Percentiles rank a stretch among this genome's conserved stretches.
Conservation (phyloP, 2,329 filamentous ascomycete genomes). For the Ophiostoma himal-ulmi region DNA sequence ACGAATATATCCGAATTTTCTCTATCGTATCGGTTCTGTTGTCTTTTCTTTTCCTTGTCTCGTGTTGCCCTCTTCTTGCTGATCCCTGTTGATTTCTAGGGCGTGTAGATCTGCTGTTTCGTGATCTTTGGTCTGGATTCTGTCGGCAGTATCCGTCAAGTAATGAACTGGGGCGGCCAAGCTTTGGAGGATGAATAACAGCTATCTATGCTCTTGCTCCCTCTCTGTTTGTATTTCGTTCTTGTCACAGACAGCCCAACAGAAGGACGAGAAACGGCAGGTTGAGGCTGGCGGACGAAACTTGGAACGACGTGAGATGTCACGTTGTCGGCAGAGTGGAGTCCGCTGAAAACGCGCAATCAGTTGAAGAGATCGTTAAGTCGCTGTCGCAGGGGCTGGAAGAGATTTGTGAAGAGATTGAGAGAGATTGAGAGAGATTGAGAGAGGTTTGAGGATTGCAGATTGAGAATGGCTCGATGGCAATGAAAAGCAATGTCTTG, state of each 20-base stretch:
- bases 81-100: conserved; percentile 9
- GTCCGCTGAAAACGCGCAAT: background rate
- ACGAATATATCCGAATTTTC: background rate
- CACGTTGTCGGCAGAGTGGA: conserved; percentile 7
- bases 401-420: background rate
- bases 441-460: background rate
- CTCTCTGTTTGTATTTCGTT: background rate
- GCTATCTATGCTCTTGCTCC: no score
- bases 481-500: background rate
- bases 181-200: background rate
- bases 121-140: background rate
- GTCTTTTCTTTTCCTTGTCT: background rate
- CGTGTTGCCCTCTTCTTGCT: background rate
- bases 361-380: background rate
- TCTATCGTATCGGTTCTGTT: background rate
- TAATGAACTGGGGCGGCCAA: background rate
- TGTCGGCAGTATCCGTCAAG: background rate
- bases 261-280: background rate
- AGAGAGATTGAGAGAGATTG: background rate
- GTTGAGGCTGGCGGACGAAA: background rate
- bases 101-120: conserved; percentile 4
- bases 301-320: conserved; percentile 3
- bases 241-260: background rate
- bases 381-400: background rate
- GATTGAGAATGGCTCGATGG: background rate